These are phyloP conservation scores for Tetragonia tetragonoides DNA, from an alignment of 148 eudicot genomes.

Conservation along the genomic window DNA sequence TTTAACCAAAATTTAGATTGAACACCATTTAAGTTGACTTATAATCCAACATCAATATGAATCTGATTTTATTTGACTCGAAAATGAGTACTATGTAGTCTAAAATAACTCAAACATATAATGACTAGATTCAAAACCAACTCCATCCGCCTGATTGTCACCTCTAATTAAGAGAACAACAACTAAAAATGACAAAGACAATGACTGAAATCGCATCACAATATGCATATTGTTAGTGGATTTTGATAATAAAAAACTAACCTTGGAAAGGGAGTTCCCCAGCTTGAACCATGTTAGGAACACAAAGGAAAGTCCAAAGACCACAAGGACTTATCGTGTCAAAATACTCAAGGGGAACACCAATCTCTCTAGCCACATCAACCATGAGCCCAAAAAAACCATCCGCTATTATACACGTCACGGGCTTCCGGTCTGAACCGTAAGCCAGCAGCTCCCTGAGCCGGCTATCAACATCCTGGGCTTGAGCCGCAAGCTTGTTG, in stretches of 20 bases:
- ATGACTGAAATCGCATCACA: no score
- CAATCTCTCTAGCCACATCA: conserved; percentile 33
- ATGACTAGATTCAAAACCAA: no score
- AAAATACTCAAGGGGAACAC: conserved; percentile 30
- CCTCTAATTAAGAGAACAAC: no score
- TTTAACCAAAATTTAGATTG: no score
- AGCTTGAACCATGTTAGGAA: conserved; percentile 34
- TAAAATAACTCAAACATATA: no score
- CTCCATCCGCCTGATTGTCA: no score
- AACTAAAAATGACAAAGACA: no score
- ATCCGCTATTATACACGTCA: conserved; percentile 39
- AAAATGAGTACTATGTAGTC: no score
- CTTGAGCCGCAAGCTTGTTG: conserved; percentile 18
- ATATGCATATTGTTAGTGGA: no score
- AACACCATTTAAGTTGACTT: no score
- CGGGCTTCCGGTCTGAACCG: conserved; percentile 22
- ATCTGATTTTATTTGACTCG: no score
- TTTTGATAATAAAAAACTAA: not conserved
- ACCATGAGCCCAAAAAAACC: conserved; percentile 31
- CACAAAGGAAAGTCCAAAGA: conserved; percentile 38
- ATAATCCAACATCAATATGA: no score
- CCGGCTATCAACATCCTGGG: conserved; percentile 5
- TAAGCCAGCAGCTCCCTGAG: conserved; percentile 15
- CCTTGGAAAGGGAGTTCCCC: conserved; percentile 40
- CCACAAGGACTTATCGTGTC: conserved; percentile 38